A percentile compares a stretch with the other conserved stretches of the same genome.
Evolutionary conservation across 768 basidiomycete genomes (phyloP).

Genomic region (Rhizopogon vinicolor): DNA sequence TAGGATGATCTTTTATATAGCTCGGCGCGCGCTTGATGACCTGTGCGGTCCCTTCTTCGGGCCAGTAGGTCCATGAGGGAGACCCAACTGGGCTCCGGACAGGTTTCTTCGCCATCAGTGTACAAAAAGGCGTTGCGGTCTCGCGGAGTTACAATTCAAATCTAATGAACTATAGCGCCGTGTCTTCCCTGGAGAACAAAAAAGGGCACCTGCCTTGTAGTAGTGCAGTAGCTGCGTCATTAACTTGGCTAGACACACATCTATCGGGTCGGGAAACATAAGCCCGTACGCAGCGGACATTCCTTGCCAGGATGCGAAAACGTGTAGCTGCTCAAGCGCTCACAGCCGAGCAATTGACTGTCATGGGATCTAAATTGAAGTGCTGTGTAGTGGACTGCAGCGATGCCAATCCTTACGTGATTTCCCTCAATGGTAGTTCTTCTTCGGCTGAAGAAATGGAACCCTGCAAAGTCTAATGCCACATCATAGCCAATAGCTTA

Average conservation of each 20-base stretch:
- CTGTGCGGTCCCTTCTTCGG: constrained; percentile 2
- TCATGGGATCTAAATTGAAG: neutral
- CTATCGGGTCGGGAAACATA: neutral
- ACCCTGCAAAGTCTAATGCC: neutral
- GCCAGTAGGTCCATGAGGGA: neutral
- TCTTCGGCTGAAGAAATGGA: neutral
- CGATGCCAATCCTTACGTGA: constrained; percentile 1
- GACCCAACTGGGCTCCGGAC: neutral
- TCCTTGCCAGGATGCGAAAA: neutral
- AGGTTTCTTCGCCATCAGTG: neutral
- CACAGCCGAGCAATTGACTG: neutral
- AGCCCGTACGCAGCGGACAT: neutral
- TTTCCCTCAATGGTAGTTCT: neutral
- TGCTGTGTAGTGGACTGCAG: neutral
- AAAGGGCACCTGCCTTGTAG: neutral
- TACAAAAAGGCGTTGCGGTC: neutral
- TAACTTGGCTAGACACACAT: neutral
- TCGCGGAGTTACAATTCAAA: neutral
- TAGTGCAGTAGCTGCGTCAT: neutral
- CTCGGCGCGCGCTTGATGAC: neutral
- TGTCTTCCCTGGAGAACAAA: neutral
- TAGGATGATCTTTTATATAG: neutral
- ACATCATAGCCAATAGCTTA: neutral
- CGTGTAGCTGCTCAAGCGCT: neutral
- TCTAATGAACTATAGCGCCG: neutral